Evolutionary conservation across 306 rosid species (phyloP).

Genomic region (Trifolium pratense): DNA sequence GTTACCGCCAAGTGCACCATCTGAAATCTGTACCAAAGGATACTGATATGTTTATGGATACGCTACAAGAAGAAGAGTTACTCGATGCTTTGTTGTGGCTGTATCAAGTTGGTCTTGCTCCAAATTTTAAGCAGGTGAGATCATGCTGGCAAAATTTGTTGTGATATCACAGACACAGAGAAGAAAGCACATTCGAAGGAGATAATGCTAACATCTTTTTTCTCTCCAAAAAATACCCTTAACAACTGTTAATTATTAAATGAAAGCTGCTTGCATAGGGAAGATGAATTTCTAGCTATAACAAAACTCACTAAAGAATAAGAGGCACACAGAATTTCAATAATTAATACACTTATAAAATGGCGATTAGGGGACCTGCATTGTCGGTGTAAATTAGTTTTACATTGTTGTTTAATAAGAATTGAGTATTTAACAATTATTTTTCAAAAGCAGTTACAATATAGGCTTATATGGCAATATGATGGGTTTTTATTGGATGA

Average conservation of each 20-base stretch:
- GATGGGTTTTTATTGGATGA: too few species aligned
- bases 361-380: too few species aligned
- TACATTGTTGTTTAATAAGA: too few species aligned
- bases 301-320: not conserved
- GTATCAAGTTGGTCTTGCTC: constrained; percentile 88
- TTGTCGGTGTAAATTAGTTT: too few species aligned
- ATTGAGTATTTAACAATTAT: too few species aligned
- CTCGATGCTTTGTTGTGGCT: constrained; percentile 82
- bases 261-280: not conserved
- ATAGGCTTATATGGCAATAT: too few species aligned
- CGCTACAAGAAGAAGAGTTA: constrained; percentile 84
- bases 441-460: too few species aligned
- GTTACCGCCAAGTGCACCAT: constrained; percentile 51
- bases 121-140: constrained; percentile 92
- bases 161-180: not conserved
- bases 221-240: not conserved
- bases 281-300: not conserved
- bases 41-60: constrained; percentile 67
- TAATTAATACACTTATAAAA: not conserved
- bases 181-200: not conserved
- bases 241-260: not conserved
- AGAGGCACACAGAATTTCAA: not conserved
- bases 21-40: constrained; percentile 71
- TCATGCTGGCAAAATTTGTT: constrained; percentile 27
- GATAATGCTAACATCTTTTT: not conserved